Percentiles rank a stretch among this genome's conserved stretches.
These are phyloP conservation scores for Ploettnerulaceae sp. DNA, from an alignment of 2,329 filamentous ascomycete genomes.

Conservation along the genomic window DNA sequence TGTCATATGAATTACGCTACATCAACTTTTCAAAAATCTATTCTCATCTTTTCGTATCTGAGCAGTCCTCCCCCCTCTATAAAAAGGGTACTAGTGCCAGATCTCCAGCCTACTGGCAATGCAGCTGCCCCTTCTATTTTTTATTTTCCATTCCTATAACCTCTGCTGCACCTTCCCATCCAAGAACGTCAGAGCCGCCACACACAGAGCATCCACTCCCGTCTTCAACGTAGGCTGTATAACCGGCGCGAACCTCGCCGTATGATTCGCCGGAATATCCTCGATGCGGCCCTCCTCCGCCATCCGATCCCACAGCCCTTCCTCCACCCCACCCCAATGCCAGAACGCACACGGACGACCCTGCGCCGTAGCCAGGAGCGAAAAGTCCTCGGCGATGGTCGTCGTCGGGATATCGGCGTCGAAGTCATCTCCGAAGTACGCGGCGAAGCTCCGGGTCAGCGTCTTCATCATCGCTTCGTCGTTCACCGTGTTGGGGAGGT, in stretches of 20 bases:
- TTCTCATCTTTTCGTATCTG: too few species aligned
- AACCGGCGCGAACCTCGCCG: slow-evolving; percentile 49
- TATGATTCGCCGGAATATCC: slow-evolving; percentile 52
- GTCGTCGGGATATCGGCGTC: slow-evolving; percentile 14
- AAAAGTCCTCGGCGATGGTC: slow-evolving; percentile 27
- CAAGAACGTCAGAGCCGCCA: slow-evolving; percentile 45
- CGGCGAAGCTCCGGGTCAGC: slow-evolving; percentile 14
- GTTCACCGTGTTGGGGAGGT: slow-evolving; percentile 24
- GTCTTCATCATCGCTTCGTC: slow-evolving; percentile 17
- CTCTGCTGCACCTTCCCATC: neutral
- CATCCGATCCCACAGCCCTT: slow-evolving; percentile 45
- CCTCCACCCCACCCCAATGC: slow-evolving; percentile 50
- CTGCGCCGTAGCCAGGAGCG: slow-evolving; percentile 44
- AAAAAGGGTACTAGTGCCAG: too few species aligned
- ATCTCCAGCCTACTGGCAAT: too few species aligned
- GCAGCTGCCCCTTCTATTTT: too few species aligned
- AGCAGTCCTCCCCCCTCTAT: too few species aligned
- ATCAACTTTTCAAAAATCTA: too few species aligned
- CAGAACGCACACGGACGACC: slow-evolving; percentile 50
- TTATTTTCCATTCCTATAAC: neutral
- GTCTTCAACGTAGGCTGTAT: slow-evolving; percentile 52
- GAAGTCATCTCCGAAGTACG: slow-evolving; percentile 17
- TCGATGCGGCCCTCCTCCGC: slow-evolving; percentile 42
- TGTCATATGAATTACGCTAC: too few species aligned
- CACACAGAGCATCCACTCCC: slow-evolving; percentile 45